A percentile compares a stretch with the other conserved stretches of the same genome.
These are phyloP conservation scores for Hyphopichia burtonii DNA, from an alignment of 1,139 yeast genomes.

Conservation along the genomic window DNA sequence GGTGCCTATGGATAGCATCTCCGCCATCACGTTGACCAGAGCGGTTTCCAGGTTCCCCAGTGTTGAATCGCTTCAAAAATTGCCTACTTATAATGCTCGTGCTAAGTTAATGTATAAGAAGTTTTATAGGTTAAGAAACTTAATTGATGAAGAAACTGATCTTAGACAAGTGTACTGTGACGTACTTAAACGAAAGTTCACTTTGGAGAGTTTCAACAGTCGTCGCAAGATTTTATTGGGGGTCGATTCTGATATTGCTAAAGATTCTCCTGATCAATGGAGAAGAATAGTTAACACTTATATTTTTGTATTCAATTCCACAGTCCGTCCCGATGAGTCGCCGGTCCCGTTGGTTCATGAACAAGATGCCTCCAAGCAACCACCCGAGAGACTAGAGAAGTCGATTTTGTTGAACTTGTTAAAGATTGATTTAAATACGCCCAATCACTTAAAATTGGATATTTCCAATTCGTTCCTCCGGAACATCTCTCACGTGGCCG, in stretches of 20 bases:
- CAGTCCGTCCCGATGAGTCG: slow-evolving; percentile 21
- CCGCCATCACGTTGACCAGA: not conserved
- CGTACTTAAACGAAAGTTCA: not conserved
- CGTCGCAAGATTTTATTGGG: slow-evolving; percentile 15
- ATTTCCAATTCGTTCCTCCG: slow-evolving; percentile 27
- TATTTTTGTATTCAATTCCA: slow-evolving; percentile 40
- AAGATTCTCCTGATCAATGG: slow-evolving; percentile 12
- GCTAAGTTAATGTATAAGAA: slow-evolving; percentile 26
- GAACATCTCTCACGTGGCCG: not conserved
- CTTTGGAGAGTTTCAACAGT: slow-evolving; percentile 18
- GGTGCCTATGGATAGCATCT: not conserved
- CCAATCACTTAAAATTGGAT: slow-evolving; percentile 31
- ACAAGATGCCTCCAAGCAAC: slow-evolving; percentile 18
- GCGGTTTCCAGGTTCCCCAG: slow-evolving; percentile 9
- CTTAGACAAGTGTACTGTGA: slow-evolving; percentile 2
- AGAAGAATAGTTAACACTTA: slow-evolving; percentile 32
- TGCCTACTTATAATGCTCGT: slow-evolving; percentile 13
- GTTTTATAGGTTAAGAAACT: slow-evolving; percentile 29
- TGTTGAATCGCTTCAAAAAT: slow-evolving; percentile 8
- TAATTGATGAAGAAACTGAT: slow-evolving; percentile 15
- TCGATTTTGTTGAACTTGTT: slow-evolving; percentile 29
- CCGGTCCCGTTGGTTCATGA: slow-evolving; percentile 12
- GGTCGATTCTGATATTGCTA: slow-evolving; percentile 15
- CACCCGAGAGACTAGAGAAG: slow-evolving; percentile 24
- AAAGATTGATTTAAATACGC: slow-evolving; percentile 28